A percentile compares a stretch with the other conserved stretches of the same genome.
Evolutionary conservation across 352 stramenopile genomes (phyloP).

Genomic region (Hyaloperonospora arabidopsidis): DNA sequence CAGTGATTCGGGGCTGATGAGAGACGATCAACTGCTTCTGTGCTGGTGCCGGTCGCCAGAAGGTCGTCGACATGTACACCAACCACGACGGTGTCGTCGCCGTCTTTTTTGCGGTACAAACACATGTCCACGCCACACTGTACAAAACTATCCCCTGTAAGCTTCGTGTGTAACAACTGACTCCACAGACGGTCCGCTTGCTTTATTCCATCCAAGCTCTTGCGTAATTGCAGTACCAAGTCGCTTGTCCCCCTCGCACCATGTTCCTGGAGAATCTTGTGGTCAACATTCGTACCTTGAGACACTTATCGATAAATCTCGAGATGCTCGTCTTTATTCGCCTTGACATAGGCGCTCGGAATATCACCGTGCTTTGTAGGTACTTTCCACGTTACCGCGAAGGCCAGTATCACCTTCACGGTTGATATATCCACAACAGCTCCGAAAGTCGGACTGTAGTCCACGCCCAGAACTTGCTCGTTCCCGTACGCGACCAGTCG

Average conservation of each 20-base stretch:
- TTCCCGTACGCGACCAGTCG: conserved; percentile 21
- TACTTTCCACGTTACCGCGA: conserved; percentile 13
- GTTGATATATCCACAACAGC: neutral
- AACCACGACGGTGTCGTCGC: conserved; percentile 1
- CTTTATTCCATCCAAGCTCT: conserved; percentile 28
- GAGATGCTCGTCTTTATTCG: conserved; percentile 8
- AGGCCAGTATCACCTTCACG: conserved; percentile 18
- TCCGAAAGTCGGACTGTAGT: conserved; percentile 12
- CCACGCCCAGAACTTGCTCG: conserved; percentile 14
- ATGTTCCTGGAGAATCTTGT: conserved; percentile 10
- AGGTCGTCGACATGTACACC: conserved; percentile 30
- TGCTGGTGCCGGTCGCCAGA: conserved; percentile 6
- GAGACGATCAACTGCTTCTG: conserved; percentile 1
- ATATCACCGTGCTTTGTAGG: conserved; percentile 22
- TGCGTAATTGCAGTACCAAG: conserved; percentile 9
- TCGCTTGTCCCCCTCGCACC: neutral
- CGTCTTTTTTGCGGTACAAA: conserved; percentile 13
- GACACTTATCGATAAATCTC: conserved; percentile 13
- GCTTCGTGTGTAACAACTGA: conserved; percentile 9
- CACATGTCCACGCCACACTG: conserved; percentile 21
- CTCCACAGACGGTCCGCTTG: conserved; percentile 27
- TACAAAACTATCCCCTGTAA: conserved; percentile 13
- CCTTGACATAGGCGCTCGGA: conserved; percentile 26
- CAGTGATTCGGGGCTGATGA: neutral
- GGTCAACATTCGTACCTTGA: neutral